Conservation (phyloP, 164 flowering plant species). For the Nymphaea thermarum region DNA sequence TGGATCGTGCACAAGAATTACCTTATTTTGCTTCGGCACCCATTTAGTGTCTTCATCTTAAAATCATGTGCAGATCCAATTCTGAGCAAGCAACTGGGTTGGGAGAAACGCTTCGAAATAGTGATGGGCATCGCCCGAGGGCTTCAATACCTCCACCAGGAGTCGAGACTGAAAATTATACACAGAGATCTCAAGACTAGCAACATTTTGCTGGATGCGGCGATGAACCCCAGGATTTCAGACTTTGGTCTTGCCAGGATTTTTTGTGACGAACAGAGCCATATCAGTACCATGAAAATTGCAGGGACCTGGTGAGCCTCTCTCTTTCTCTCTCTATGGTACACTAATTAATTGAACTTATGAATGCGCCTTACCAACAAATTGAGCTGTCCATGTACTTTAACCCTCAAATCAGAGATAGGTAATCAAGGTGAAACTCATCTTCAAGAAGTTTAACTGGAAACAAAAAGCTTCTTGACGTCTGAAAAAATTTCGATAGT, state of each 20-base stretch:
- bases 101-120: constrained; percentile 28
- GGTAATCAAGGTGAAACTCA: constrained; percentile 19
- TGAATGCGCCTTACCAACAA: too few relatives aligned
- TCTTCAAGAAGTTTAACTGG: too few relatives aligned
- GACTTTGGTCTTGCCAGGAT: constrained; percentile 39
- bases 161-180: constrained; percentile 25
- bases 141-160: constrained; percentile 36
- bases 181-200: constrained; percentile 43
- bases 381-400: too few relatives aligned
- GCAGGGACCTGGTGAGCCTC: background rate
- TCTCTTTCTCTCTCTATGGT: background rate
- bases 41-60: background rate
- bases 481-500: background rate
- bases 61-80: constrained; percentile 16
- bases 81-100: constrained; percentile 13
- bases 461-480: background rate
- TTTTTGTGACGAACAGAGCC: constrained; percentile 11
- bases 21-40: background rate
- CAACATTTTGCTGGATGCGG: constrained; percentile 26
- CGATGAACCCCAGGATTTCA: constrained; percentile 37
- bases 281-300: background rate
- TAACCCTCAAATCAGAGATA: constrained; percentile 18
- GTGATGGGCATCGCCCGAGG: constrained; percentile 31
- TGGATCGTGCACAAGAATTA: background rate
- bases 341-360: too few relatives aligned